Evolutionary conservation across 2,329 filamentous ascomycete species (phyloP), one percentile per base, ranked within the genome.

Genomic region (Microthyrium microscopicum): DNA sequence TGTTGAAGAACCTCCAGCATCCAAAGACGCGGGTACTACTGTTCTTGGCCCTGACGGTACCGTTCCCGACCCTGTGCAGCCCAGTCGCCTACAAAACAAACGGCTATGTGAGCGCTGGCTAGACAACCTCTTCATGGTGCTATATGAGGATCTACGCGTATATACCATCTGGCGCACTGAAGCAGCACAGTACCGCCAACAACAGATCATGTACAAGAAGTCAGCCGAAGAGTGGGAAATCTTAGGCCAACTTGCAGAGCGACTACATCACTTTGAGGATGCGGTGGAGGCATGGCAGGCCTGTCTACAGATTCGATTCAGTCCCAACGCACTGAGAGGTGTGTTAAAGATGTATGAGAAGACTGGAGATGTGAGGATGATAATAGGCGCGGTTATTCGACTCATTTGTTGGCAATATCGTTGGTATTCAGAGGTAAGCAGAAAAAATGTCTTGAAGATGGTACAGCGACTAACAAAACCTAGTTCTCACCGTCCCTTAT

Each of bases 151-250:
- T 49, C 68, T 98, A 13, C 81, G 89, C 31, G 87, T 98, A 29
- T 98, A 98, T 62, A 98, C 89, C 9, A 98, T 98, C 54, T 98
- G 89, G 89, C 77, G 89, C 36, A 95, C 89, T 1, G 89, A 98
- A 54, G 89, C 95, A 73, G 81, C 84, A 1, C 87, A 95, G 53
- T 94, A 85, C 52, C 77, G 82, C 16, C 82, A 87, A 34, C 87
- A 95, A 54, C 79, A 87, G 40, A 76, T 93, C 55, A 77, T 91
- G 43, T 98, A 95, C 62, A 89, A 89, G 58, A 98, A 95, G 60
- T 89, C 79, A 1, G 79, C 87, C 2, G 84, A 93, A 44, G 89
- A 98, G 53, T 98, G 89, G 89, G 89, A 98, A 56, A 94, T 98
- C 33, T 69, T 98, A 1, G 89, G 89, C 26, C 80, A 85, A 38